A percentile compares a stretch with the other conserved stretches of the same genome.
Conservation (phyloP, 2,329 filamentous ascomycete genomes). For the Diaporthe sp. region DNA sequence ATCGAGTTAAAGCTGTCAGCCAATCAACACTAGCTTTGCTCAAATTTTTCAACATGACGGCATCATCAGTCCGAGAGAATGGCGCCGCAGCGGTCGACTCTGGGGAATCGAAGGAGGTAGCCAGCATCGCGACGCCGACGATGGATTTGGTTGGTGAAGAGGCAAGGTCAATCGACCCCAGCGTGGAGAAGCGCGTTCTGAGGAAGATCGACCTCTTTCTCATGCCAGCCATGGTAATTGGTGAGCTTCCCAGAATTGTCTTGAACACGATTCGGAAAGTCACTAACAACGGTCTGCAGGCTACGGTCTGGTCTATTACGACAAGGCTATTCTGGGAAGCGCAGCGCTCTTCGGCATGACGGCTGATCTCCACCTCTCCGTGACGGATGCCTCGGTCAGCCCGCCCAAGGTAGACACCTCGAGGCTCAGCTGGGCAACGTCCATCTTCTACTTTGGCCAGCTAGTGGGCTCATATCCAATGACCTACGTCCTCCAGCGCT, state of each 20-base stretch:
- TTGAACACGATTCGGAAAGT: too few relatives aligned
- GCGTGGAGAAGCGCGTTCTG: constrained; percentile 61
- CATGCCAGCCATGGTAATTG: constrained; percentile 70
- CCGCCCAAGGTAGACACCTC: constrained; percentile 65
- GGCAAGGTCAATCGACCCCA: constrained; percentile 64
- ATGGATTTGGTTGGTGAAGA: constrained; percentile 72
- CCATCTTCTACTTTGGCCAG: constrained; percentile 86
- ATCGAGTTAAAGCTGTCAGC: not conserved
- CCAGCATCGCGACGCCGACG: constrained; percentile 49
- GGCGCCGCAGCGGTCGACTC: not conserved
- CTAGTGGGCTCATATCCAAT: constrained; percentile 81
- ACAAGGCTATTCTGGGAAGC: constrained; percentile 82
- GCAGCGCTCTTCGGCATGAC: constrained; percentile 85
- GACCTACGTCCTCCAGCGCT: constrained; percentile 78
- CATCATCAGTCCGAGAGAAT: not conserved
- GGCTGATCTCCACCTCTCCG: constrained; percentile 71
- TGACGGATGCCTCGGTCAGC: constrained; percentile 60
- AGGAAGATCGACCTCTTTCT: constrained; percentile 70
- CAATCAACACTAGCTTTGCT: constrained; percentile 5
- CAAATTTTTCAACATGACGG: constrained; percentile 24
- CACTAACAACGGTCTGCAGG: constrained; percentile 49
- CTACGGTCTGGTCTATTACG: constrained; percentile 79
- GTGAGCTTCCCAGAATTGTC: constrained; percentile 48
- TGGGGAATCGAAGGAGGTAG: not conserved
- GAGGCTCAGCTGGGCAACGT: constrained; percentile 82